A percentile compares a stretch with the other conserved stretches of the same genome.
phyloP scores from a whole-genome alignment of 306 rosid species.

The Inga leiocalycina region DNA sequence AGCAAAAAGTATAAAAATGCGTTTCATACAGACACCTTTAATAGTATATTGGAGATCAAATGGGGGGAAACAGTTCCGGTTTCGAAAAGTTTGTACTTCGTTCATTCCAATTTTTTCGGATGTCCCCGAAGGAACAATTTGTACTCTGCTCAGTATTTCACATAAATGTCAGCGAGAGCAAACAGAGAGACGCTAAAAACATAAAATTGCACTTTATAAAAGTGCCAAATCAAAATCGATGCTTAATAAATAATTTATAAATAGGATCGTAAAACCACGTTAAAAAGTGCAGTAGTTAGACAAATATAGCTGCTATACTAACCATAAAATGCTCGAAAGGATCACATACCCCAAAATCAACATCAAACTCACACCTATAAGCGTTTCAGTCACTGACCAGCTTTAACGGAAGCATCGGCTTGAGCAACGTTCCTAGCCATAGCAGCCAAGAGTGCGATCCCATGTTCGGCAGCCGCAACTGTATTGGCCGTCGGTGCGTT shows the following conservation, averaged over 20 bases:
- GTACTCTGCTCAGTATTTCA: background rate
- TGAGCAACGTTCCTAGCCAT: conserved; percentile 98
- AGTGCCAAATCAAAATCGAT: background rate
- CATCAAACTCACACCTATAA: background rate
- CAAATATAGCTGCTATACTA: conserved; percentile 3
- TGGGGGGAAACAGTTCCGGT: background rate
- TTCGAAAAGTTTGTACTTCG: background rate
- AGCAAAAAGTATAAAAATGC: conserved; percentile 1
- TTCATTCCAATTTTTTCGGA: background rate
- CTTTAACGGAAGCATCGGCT: conserved; percentile 92
- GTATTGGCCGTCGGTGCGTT: conserved; percentile 99
- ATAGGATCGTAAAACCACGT: background rate
- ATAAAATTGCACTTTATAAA: background rate
- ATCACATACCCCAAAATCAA: background rate
- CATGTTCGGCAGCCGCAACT: conserved; percentile 96
- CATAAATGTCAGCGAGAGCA: background rate
- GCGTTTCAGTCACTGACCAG: conserved; percentile 53
- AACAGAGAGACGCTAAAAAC: background rate
- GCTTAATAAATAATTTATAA: background rate
- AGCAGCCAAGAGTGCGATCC: conserved; percentile 86
- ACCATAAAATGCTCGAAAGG: conserved; percentile 27
- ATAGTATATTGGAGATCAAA: background rate
- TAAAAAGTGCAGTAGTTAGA: background rate
- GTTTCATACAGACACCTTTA: conserved; percentile 1
- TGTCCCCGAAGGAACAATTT: background rate